Conservation (phyloP, 129 eudicot species). For the Chrysanthemum seticuspe region DNA sequence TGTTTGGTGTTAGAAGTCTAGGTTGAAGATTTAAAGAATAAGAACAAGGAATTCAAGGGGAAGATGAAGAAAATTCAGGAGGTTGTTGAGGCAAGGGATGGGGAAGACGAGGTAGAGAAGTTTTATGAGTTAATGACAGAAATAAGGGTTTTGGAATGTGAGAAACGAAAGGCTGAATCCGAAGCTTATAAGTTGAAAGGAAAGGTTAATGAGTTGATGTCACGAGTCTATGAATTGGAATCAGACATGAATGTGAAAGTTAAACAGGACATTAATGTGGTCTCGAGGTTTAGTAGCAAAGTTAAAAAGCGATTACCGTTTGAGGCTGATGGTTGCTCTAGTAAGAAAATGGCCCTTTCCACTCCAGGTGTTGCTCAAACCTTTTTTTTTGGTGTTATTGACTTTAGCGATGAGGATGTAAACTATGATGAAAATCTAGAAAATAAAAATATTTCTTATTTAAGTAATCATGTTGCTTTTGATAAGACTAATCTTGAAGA, state of each 20-base stretch:
- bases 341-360: conserved; percentile 43
- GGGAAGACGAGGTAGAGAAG: conserved; percentile 24
- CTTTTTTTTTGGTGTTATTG: conserved; percentile 34
- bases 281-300: conserved; percentile 1
- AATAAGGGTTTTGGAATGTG: conserved; percentile 59
- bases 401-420: conserved; percentile 46
- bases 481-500: not conserved
- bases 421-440: not conserved
- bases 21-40: conserved; percentile 39
- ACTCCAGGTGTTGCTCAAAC: conserved; percentile 52
- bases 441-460: not conserved
- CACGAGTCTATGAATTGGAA: not conserved
- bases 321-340: conserved; percentile 35
- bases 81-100: conserved; percentile 1
- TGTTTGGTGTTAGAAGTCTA: conserved; percentile 38
- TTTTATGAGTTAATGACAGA: conserved; percentile 42
- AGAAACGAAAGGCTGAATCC: conserved; percentile 51
- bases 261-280: not conserved
- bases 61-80: conserved; percentile 3
- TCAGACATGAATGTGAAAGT: not conserved
- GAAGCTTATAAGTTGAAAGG: conserved; percentile 40
- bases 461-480: not conserved
- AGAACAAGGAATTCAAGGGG: conserved; percentile 42
- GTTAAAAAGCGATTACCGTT: conserved; percentile 43
- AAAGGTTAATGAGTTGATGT: conserved; percentile 39